These are phyloP conservation scores for Alternaria ethzedia DNA, from an alignment of 2,329 filamentous ascomycete genomes.

Conservation along the genomic window DNA sequence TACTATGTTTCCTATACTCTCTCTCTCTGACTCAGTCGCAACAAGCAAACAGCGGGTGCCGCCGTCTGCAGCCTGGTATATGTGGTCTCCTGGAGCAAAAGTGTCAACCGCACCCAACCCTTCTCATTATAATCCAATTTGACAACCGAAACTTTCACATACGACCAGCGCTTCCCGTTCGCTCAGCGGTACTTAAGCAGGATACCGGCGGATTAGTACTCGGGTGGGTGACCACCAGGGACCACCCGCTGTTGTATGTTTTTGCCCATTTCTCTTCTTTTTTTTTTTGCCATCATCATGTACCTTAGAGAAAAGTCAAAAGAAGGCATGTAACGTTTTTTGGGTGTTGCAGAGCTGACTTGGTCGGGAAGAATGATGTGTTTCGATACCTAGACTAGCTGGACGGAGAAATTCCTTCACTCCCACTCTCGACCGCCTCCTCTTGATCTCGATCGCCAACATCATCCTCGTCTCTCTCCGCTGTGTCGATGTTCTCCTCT, in stretches of 20 bases:
- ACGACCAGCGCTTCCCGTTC: not conserved
- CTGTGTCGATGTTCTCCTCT: not conserved
- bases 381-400: not conserved
- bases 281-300: not conserved
- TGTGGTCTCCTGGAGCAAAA: no score
- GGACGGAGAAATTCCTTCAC: not conserved
- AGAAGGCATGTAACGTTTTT: no score
- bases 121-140: not conserved
- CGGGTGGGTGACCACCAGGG: not conserved
- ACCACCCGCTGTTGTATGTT: not conserved
- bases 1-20: no score
- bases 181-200: not conserved
- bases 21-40: no score
- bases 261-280: not conserved
- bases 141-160: not conserved
- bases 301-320: not conserved
- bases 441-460: not conserved
- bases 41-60: no score
- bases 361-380: accelerated
- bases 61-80: no score
- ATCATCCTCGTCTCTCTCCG: not conserved
- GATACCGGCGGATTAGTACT: not conserved
- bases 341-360: not conserved
- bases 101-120: no score
- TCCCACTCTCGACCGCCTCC: not conserved